These are phyloP conservation scores for Nicotiana otophora DNA, from an alignment of 257 asterid genomes.

Conservation along the genomic window DNA sequence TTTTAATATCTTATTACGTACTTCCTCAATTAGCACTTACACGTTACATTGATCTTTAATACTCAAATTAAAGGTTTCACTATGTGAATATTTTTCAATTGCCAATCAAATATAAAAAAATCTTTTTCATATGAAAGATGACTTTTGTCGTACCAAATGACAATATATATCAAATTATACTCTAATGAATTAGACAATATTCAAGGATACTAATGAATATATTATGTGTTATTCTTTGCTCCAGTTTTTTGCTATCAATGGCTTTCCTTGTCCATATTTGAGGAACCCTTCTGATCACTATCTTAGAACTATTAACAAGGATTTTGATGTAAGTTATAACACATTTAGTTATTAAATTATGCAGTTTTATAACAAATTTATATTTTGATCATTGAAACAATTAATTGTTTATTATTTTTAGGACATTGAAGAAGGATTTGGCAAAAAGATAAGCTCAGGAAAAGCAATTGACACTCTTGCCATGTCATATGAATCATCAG, in stretches of 20 bases:
- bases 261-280: slow-evolving; percentile 53
- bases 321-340: slow-evolving; percentile 38
- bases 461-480: slow-evolving; percentile 43
- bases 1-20: neutral
- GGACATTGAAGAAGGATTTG: slow-evolving; percentile 54
- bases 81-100: neutral
- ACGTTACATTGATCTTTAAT: too few species aligned
- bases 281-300: slow-evolving; percentile 64
- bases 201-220: neutral
- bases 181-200: neutral
- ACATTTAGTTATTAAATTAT: neutral
- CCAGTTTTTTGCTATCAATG: slow-evolving; percentile 47
- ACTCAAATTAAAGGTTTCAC: neutral
- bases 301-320: slow-evolving; percentile 53
- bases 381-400: neutral
- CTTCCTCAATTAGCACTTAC: too few species aligned
- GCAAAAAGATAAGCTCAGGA: slow-evolving; percentile 20
- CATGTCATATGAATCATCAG: slow-evolving; percentile 39
- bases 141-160: neutral
- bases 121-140: neutral
- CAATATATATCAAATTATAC: neutral
- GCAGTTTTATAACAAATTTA: neutral
- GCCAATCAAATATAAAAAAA: neutral
- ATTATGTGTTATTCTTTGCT: neutral
- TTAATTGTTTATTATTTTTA: neutral